A percentile compares a stretch with the other conserved stretches of the same genome.
Conservation (phyloP, 768 basidiomycete genomes). For the Tylopilus rubrobrunneus region DNA sequence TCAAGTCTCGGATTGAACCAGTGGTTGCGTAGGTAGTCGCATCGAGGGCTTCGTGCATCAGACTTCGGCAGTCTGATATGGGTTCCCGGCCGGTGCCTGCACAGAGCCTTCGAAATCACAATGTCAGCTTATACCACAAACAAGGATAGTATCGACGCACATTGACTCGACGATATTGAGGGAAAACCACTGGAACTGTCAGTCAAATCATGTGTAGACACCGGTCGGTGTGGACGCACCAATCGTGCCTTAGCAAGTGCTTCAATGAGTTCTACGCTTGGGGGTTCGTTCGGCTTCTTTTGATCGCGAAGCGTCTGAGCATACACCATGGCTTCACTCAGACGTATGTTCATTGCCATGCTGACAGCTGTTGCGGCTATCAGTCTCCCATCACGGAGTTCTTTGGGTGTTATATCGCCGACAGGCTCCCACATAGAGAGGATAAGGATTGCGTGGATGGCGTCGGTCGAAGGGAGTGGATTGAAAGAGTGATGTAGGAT, state of each 20-base stretch:
- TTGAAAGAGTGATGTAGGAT: constrained; percentile 40
- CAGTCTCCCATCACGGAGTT: constrained; percentile 37
- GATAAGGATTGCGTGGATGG: constrained; percentile 39
- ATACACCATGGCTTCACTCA: constrained; percentile 35
- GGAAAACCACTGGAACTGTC: constrained; percentile 35
- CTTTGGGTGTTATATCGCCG: constrained; percentile 27
- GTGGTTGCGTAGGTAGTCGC: constrained; percentile 21
- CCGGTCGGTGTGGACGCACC: constrained; percentile 23
- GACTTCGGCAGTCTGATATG: constrained; percentile 32
- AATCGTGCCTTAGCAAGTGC: constrained; percentile 36
- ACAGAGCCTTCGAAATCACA: constrained; percentile 33
- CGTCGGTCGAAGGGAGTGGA: constrained; percentile 39
- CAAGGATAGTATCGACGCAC: constrained; percentile 19
- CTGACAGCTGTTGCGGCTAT: constrained; percentile 40
- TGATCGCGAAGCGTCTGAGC: constrained; percentile 28
- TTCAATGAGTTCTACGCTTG: constrained; percentile 30
- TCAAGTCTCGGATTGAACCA: constrained; percentile 30
- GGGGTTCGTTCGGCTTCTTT: constrained; percentile 25
- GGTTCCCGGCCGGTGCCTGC: constrained; percentile 39
- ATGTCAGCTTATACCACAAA: background rate
- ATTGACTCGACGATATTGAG: constrained; percentile 39
- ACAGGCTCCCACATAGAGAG: constrained; percentile 44
- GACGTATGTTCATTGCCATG: constrained; percentile 44
- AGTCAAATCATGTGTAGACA: constrained; percentile 14
- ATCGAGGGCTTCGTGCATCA: constrained; percentile 31